Base-by-base conservation (phyloP, 148 eudicot species). In the Rhododendron molle region DNA sequence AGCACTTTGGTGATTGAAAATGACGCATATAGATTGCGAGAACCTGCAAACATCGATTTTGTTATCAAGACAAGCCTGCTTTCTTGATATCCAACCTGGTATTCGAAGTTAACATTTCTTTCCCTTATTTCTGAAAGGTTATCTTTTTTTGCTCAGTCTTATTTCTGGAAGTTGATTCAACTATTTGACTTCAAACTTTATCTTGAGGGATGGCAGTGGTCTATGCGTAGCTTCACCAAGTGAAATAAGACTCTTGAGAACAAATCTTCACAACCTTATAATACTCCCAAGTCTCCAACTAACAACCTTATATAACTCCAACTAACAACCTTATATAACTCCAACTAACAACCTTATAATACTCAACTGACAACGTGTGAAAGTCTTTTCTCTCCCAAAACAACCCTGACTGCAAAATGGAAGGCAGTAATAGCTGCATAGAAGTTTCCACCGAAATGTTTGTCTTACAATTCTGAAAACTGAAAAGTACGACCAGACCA, bases 11-110 rank as follows among this genome's bases (percentile, higher is more conserved):
- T 65, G 87, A 88, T 84, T 84, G 89, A 26, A 84, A 81, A 58
- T 83, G 86, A 81, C 84, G 88, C 88, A 86, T 90, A 86, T 86
- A 36, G 47, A 79, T 86, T 74, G 88, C 83, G 43, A 86, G 83
- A 88, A 91, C 92, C 92, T 91, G 92, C 92, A 91, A 81, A 89
- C 80, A 89, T 85, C 82, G 90, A 91, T 89, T 74, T 86, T 83
- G 91, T 91, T 86, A 91, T 84, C 85, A 69, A 78, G 86, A 88
- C 69, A 85, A 69, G 76, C 67, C 86, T 36, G 85, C 82, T 83
- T 69, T 76, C 60, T 83, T 77, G 38, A 56, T 54, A 67, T 81
- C 74, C 82, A 23, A 54, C 82, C 72, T 72, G 46, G 34, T 85
- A 21, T 76, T 73, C 28, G 8, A 56, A 69, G 54, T 47, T 28